Base-by-base conservation (phyloP, 495 filamentous ascomycete genomes). In the Aspergillus olivimuriae region DNA sequence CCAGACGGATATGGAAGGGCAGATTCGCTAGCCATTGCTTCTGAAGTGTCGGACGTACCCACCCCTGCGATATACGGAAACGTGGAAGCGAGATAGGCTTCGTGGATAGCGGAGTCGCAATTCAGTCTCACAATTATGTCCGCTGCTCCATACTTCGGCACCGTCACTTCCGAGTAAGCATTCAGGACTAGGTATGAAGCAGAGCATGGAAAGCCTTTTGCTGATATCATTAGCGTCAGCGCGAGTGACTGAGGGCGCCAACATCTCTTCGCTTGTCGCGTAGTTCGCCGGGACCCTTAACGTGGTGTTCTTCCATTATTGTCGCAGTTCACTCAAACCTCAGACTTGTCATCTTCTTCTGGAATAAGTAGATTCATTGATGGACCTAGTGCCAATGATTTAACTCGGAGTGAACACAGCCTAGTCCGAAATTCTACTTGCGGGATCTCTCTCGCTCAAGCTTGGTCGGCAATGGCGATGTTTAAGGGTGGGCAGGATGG, bases 401-500 rank as follows among this genome's bases (percentile, higher is more conserved):
- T 34, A 32, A 15, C 40, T 18, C 51, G 43, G 43, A 53, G 51
- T 19, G 46, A 53, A 24, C 51, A 53, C 43, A 8, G 9, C 15
- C 17, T 53, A 1, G 42, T 53, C 10, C 46, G 51, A 7, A 34
- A 19, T 8, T 43, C 33, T 34, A 18, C 14, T 16, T 40, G 26
- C 34, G 18, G 37, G 2, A 43, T 46, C 10, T 43, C 51, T 38
- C 47, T 55, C 3, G 47, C 18, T 4, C 47, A 55, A 28, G 44
- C 45, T 14, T 55, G 47, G 52, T 47, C 43, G 12, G 52, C 52
- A 35, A 31, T 55, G 47, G 52, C 52, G 2, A 55, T 45, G 40
- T 33, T 55, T 31, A 51, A 47, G 47, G 40, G 35, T 15, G 21
- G 40, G 14, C 26, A 39, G 14, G 19, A 46, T 21, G 36, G 34